These are phyloP conservation scores for Niebla homalea DNA, from an alignment of 495 filamentous ascomycete species.

Conservation along the genomic window DNA sequence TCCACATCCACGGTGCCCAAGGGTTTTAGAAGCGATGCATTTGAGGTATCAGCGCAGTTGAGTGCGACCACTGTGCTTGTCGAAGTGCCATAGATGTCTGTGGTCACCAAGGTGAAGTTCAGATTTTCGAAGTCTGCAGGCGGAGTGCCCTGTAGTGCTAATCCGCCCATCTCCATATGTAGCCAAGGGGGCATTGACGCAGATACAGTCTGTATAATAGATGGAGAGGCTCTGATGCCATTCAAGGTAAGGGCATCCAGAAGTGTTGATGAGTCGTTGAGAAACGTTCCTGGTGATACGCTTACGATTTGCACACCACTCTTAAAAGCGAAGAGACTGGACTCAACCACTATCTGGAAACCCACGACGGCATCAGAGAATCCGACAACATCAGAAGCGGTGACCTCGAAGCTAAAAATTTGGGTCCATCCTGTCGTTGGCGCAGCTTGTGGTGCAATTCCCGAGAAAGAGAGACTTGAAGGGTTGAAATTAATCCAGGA, in stretches of 20 bases:
- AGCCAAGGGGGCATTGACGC: constrained; percentile 56
- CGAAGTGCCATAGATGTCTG: constrained; percentile 49
- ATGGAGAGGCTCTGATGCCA: constrained; percentile 32
- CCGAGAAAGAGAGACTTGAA: constrained; percentile 51
- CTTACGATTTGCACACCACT: constrained; percentile 44
- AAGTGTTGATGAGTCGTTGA: constrained; percentile 42
- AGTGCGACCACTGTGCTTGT: constrained; percentile 52
- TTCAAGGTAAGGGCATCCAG: constrained; percentile 46
- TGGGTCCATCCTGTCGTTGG: constrained; percentile 56
- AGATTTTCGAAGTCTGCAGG: constrained; percentile 39
- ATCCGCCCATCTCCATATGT: constrained; percentile 46
- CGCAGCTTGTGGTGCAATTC: constrained; percentile 50
- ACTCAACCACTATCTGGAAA: constrained; percentile 59
- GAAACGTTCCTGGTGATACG: constrained; percentile 37
- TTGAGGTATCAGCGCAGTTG: constrained; percentile 29
- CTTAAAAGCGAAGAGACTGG: constrained; percentile 51
- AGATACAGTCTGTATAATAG: constrained; percentile 34
- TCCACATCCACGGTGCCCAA: constrained; percentile 39
- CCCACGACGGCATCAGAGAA: constrained; percentile 52
- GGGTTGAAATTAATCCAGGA: constrained; percentile 75
- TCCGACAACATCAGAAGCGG: constrained; percentile 68
- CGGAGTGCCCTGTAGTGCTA: constrained; percentile 51
- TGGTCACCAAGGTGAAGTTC: constrained; percentile 53
- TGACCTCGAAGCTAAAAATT: constrained; percentile 55
- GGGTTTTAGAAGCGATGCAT: constrained; percentile 30